Conservation (phyloP, 2,329 filamentous ascomycete species). For the Setomelanomma holmii region DNA sequence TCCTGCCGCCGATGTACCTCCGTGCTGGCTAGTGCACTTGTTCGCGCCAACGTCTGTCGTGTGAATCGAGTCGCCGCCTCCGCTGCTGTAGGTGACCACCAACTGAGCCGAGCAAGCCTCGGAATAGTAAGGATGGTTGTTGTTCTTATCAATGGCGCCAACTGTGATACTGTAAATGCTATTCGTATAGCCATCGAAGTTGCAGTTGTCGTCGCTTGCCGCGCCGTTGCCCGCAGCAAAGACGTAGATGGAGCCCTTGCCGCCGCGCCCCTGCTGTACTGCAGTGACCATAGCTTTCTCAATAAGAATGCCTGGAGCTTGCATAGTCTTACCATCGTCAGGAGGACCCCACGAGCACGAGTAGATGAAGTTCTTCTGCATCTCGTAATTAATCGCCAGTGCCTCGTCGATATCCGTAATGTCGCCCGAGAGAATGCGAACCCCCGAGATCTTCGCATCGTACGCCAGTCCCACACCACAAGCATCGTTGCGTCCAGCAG, state of each 20-base stretch:
- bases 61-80: constrained; percentile 86
- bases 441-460: constrained; percentile 85
- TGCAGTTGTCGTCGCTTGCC: constrained; percentile 88
- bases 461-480: constrained; percentile 97
- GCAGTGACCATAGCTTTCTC: constrained; percentile 90
- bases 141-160: constrained; percentile 86
- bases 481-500: constrained; percentile 88
- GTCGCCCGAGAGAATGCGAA: constrained; percentile 88
- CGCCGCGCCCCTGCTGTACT: constrained; percentile 83
- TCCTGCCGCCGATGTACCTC: constrained; percentile 93
- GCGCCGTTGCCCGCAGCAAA: constrained; percentile 98
- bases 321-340: constrained; percentile 93
- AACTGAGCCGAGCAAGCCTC: constrained; percentile 95
- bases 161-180: constrained; percentile 99
- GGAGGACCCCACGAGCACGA: constrained; percentile 98
- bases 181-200: constrained; percentile 99
- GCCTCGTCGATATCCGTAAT: constrained; percentile 95
- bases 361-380: constrained; percentile 92
- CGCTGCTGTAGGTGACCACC: constrained; percentile 96
- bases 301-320: constrained; percentile 88
- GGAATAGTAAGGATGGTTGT: constrained; percentile 92
- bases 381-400: constrained; percentile 88
- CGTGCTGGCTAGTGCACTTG: constrained; percentile 80
- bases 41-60: constrained; percentile 92
- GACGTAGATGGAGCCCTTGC: constrained; percentile 90